phyloP scores from a whole-genome alignment of 441 rosid species.

The Macaranga tanarius region DNA sequence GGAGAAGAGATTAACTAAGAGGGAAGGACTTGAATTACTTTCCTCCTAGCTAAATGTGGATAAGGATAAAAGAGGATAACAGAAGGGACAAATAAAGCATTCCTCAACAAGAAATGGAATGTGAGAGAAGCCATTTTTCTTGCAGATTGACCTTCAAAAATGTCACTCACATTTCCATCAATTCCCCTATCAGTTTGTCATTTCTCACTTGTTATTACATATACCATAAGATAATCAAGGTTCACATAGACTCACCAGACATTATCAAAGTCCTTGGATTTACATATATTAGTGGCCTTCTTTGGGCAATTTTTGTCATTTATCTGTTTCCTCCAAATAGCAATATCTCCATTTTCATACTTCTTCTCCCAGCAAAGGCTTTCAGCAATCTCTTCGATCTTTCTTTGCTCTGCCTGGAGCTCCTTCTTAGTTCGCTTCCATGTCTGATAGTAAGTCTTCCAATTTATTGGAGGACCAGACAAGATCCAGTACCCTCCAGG shows the following conservation, averaged over 20 bases:
- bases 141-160: neutral
- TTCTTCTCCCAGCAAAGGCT: slow-evolving; percentile 92
- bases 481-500: slow-evolving; percentile 93
- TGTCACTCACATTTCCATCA: neutral
- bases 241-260: slow-evolving; percentile 62
- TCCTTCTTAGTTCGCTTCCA: slow-evolving; percentile 78
- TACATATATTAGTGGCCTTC: slow-evolving; percentile 55
- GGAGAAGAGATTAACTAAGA: neutral
- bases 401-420: slow-evolving; percentile 69
- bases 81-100: neutral
- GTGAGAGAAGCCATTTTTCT: neutral
- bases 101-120: neutral
- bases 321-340: slow-evolving; percentile 61
- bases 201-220: neutral
- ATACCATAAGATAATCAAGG: slow-evolving; percentile 2
- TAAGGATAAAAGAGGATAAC: neutral
- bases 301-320: slow-evolving; percentile 61
- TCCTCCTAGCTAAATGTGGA: neutral
- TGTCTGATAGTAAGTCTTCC: slow-evolving; percentile 76
- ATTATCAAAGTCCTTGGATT: slow-evolving; percentile 56
- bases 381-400: slow-evolving; percentile 74
- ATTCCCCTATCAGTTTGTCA: neutral
- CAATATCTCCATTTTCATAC: slow-evolving; percentile 86
- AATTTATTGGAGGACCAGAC: slow-evolving; percentile 92
- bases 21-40: neutral